Conservation (phyloP, 2,329 filamentous ascomycete species). For the Neoarthrinium moseri region DNA sequence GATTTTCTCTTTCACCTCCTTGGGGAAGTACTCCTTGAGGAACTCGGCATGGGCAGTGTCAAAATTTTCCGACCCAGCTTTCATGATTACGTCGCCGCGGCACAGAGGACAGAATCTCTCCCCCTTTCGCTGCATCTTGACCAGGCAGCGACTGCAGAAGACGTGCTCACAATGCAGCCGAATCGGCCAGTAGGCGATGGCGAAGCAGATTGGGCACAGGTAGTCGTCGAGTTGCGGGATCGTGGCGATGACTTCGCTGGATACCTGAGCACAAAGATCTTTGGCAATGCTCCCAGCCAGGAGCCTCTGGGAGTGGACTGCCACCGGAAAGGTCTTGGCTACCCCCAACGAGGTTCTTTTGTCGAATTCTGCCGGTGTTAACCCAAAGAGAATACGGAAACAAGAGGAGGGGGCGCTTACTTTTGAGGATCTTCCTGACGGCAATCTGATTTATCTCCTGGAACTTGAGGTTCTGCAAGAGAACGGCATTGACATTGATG, state of each 20-base stretch:
- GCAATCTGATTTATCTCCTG: conserved; percentile 81
- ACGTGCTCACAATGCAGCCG: conserved; percentile 72
- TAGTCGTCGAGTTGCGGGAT: conserved; percentile 86
- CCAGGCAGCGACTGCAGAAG: conserved; percentile 81
- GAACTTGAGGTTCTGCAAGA: conserved; percentile 81
- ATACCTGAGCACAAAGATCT: conserved; percentile 73
- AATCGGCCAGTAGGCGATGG: conserved; percentile 80
- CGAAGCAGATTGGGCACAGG: conserved; percentile 76
- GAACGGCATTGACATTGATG: conserved; percentile 67
- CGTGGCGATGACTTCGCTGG: conserved; percentile 67
- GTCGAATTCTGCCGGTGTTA: conserved; percentile 67
- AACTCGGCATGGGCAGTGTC: conserved; percentile 68
- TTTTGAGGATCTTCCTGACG: conserved; percentile 82
- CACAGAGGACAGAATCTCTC: conserved; percentile 75
- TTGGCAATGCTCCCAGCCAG: conserved; percentile 69
- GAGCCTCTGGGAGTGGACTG: conserved; percentile 58
- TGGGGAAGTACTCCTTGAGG: conserved; percentile 73
- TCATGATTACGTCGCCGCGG: conserved; percentile 67
- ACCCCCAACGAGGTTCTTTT: conserved; percentile 77
- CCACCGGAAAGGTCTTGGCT: conserved; percentile 59
- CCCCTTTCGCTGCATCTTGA: conserved; percentile 72
- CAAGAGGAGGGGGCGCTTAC: conserved; percentile 39
- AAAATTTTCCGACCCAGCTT: conserved; percentile 69
- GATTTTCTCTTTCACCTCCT: conserved; percentile 66
- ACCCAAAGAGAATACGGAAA: conserved; percentile 1